Evolutionary conservation across 2,329 filamentous ascomycete genomes (phyloP), one percentile per base, ranked within the genome.

Genomic region (Coniochaeta sp.): DNA sequence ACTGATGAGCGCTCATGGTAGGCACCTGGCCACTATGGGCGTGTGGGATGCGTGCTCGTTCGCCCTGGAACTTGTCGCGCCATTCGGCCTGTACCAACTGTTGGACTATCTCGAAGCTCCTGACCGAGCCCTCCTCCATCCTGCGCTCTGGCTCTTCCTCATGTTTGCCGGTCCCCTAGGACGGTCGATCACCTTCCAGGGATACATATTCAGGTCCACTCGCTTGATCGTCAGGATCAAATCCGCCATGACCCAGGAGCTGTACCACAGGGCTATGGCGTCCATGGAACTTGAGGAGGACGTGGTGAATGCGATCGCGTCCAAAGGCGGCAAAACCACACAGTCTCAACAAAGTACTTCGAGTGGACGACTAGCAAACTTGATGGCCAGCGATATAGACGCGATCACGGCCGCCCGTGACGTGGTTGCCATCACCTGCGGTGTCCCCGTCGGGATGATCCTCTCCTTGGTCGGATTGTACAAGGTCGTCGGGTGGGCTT

Each of bases 251-350:
- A 84, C 81, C 0, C 82, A 85, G 64, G 83, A 85, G 66, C 74
- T 85, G 10, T 85, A 86, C 63, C 77, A 79, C 62, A 79, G 77
- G 52, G 81, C 82, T 2, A 75, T 85, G 65, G 73, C 72, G 9
- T 84, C 81, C 1, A 82, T 82, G 79, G 81, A 83, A 61, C 71
- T 84, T 47, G 79, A 84, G 55, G 79, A 84, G n/a, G 80, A 84
- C 58, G 74, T 77, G 1, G 80, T 81, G 61, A 71, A 73, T 12
- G 64, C 70, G 2, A 61, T 63, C 67, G 22, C 66, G 62, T 26
- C 70, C 65, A 58, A 65, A 64, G 58, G 66, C 67, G 17, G 58
- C n/a, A 59, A 61, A 52, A 12, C 12, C 12, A 17, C 22, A 14
- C 47, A 14, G 64, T 47, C 64, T 65, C 38, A 61, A 67, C 44